phyloP scores from a whole-genome alignment of 139 green algal species.

The Prasinococcaceae sp. region DNA sequence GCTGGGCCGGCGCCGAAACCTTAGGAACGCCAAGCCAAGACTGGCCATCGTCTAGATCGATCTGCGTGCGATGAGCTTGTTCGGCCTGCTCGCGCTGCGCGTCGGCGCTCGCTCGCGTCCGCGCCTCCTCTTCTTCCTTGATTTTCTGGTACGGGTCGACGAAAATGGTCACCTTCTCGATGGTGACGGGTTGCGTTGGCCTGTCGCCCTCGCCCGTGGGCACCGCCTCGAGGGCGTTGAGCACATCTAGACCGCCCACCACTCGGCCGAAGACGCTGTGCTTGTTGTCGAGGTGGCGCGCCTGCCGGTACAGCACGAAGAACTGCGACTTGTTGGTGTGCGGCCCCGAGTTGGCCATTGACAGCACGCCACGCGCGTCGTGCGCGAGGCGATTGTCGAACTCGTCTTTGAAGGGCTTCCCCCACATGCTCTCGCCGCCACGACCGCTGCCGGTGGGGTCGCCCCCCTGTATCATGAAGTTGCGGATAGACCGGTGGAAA shows the following conservation, averaged over 20 bases:
- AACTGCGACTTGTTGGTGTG: constrained; percentile 67
- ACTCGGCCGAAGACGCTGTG: constrained; percentile 65
- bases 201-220: constrained; percentile 67
- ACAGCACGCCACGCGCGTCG: constrained; percentile 63
- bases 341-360: constrained; percentile 79
- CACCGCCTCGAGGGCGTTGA: constrained; percentile 70
- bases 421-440: constrained; percentile 79
- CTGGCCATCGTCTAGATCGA: too few species aligned
- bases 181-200: constrained; percentile 51
- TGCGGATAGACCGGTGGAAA: constrained; percentile 86
- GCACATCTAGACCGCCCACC: constrained; percentile 66
- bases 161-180: constrained; percentile 68
- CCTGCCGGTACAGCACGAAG: constrained; percentile 72
- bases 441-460: constrained; percentile 86
- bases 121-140: constrained; percentile 21
- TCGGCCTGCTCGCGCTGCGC: too few species aligned
- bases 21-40: too few species aligned
- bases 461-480: constrained; percentile 92
- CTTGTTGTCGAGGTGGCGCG: constrained; percentile 85
- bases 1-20: too few species aligned
- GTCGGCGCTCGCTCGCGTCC: background rate
- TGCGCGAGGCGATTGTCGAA: constrained; percentile 33
- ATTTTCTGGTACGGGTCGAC: constrained; percentile 82
- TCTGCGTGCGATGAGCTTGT: too few species aligned
- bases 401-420: constrained; percentile 33